Conservation (phyloP, 2,329 filamentous ascomycete species). For the Hypoxylon rubiginosum region DNA sequence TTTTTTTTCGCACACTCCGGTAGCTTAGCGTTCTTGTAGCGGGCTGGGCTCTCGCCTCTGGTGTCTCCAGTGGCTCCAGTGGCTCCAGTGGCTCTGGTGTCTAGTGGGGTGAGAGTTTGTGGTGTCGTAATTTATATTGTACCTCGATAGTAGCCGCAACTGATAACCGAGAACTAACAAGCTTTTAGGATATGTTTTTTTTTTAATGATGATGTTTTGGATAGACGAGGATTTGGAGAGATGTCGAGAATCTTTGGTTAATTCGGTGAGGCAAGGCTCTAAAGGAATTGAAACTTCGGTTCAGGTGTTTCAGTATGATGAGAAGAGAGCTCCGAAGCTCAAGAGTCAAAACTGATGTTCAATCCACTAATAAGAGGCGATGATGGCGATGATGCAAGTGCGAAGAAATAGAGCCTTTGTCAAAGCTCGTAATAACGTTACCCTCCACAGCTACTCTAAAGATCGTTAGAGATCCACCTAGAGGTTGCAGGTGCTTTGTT, state of each 20-base stretch:
- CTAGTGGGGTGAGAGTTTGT: conserved; percentile 26
- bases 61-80: no score
- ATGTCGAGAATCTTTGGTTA: background rate
- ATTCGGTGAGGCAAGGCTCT: background rate
- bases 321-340: background rate
- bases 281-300: background rate
- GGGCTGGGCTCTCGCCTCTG: conserved; percentile 35
- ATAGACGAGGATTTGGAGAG: background rate
- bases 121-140: conserved; percentile 26
- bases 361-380: no score
- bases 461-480: background rate
- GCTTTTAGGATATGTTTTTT: background rate
- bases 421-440: background rate
- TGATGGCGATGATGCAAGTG: no score
- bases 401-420: background rate
- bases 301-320: background rate
- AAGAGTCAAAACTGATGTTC: background rate
- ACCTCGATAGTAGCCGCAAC: conserved; percentile 32
- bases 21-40: conserved; percentile 38
- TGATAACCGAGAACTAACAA: conserved; percentile 20
- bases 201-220: background rate
- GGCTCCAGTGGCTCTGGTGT: no score
- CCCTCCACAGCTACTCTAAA: background rate
- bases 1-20: conserved; percentile 35
- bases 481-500: conserved; percentile 14